Evolutionary conservation across 352 stramenopile species (phyloP), one percentile per base, ranked within the genome.

Genomic region (Phytopythium helicoides): DNA sequence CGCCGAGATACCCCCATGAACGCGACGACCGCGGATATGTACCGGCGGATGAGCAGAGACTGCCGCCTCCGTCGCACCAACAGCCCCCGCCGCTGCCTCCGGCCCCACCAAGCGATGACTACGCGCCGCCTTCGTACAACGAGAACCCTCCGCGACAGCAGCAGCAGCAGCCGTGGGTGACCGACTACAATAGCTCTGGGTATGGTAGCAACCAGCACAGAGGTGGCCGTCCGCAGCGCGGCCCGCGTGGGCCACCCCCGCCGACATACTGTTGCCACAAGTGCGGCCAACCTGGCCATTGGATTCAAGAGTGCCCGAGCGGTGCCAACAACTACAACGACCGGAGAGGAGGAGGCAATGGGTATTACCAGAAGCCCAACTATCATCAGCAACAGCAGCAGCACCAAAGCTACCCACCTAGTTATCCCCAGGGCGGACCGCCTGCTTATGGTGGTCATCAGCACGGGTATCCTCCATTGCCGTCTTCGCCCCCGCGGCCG

Each of bases 201-300:
- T 52, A 52, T 31, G 23, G 46, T 31, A 41, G 51, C 7, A 60
- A 41, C 38, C 57, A 67, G 35, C 37, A 39, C 59, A 48, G 62
- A 51, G 48, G 57, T 28, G 42, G 42, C 0, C 58, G 66, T 19
- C 55, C 64, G 16, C 69, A 68, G 37, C 52, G 67, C n/a, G 48
- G 65, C 3, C 36, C 41, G 18, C 62, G 42, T 3, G 56, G 60
- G 18, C 64, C 66, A 2, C 81, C 81, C 3, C 83, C 81, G 7
- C 55, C 66, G 4, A 81, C 73, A 18, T 94, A 94, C 26, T 68
- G 80, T 41, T 94, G 83, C 39, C 81, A 87, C 54, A 91, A 91
- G 33, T 94, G 83, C 58, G 73, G 73, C 15, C 66, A 80, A 34
- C 76, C 79, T 21, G 83, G 83, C 4, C 83, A 94, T 42, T 94